Percentiles rank a stretch among this genome's conserved stretches.
These are phyloP conservation scores for Pleurotus djamor DNA, from an alignment of 768 basidiomycete genomes.

Conservation along the genomic window DNA sequence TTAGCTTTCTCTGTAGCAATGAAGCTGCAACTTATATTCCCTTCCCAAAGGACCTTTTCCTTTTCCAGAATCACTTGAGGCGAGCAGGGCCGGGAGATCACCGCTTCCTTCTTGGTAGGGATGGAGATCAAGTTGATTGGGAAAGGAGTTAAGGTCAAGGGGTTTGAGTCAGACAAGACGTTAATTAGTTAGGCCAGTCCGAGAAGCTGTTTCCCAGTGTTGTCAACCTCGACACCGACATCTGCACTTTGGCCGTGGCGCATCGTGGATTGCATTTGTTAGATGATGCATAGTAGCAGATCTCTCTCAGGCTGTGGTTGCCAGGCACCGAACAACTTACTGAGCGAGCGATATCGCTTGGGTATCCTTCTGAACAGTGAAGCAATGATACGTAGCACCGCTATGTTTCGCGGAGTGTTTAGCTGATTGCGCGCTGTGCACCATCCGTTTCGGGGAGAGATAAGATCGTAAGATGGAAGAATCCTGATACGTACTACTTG, in stretches of 20 bases:
- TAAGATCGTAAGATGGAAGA: no score
- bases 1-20: not conserved
- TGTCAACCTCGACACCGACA: not conserved
- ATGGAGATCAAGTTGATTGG: constrained; percentile 5
- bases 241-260: not conserved
- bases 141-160: not conserved
- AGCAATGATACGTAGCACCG: no score
- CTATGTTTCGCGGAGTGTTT: no score
- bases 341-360: not conserved
- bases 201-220: not conserved
- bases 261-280: no score
- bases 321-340: not conserved
- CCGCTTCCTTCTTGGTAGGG: not conserved
- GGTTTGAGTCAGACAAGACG: not conserved
- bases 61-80: not conserved
- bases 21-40: not conserved
- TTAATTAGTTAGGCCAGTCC: not conserved
- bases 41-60: not conserved
- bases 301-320: not conserved
- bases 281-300: not conserved
- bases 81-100: not conserved
- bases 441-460: no score
- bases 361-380: no score
- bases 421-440: no score
- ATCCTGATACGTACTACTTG: no score